phyloP scores from a whole-genome alignment of 495 filamentous ascomycete genomes.

The Penicillium lividum region DNA sequence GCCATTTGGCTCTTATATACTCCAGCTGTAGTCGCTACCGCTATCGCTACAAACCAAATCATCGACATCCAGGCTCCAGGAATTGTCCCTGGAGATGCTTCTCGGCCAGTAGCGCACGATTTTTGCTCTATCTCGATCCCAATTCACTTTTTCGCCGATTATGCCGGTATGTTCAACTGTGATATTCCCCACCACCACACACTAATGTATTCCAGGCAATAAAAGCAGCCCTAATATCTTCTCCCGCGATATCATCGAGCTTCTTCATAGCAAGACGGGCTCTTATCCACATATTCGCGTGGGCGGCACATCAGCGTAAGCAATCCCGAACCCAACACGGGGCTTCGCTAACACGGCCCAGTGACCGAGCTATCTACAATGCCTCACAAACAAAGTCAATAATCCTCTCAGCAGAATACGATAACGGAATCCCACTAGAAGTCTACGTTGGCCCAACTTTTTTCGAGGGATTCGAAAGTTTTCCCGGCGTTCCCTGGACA shows the following conservation, averaged over 20 bases:
- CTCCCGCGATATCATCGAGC: slow-evolving; percentile 17
- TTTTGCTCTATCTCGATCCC: background rate
- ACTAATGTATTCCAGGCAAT: slow-evolving; percentile 8
- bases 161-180: background rate
- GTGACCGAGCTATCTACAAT: slow-evolving; percentile 20
- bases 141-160: slow-evolving; percentile 5
- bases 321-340: background rate
- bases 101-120: background rate
- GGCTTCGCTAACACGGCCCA: background rate
- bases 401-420: slow-evolving; percentile 12
- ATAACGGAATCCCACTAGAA: slow-evolving; percentile 20
- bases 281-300: slow-evolving; percentile 18
- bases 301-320: slow-evolving; percentile 18
- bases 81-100: background rate
- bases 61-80: background rate
- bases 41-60: background rate
- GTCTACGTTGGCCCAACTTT: slow-evolving; percentile 12
- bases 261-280: slow-evolving; percentile 15
- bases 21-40: background rate
- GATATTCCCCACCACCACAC: too few species aligned
- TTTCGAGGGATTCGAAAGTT: slow-evolving; percentile 22
- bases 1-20: background rate
- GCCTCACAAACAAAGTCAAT: slow-evolving; percentile 15
- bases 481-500: slow-evolving; percentile 20
- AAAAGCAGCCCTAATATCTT: slow-evolving; percentile 18